Evolutionary conservation across 192 early-diverging fungal genomes (phyloP), one percentile per base, ranked within the genome.

Genomic region (Coemansia erecta): DNA sequence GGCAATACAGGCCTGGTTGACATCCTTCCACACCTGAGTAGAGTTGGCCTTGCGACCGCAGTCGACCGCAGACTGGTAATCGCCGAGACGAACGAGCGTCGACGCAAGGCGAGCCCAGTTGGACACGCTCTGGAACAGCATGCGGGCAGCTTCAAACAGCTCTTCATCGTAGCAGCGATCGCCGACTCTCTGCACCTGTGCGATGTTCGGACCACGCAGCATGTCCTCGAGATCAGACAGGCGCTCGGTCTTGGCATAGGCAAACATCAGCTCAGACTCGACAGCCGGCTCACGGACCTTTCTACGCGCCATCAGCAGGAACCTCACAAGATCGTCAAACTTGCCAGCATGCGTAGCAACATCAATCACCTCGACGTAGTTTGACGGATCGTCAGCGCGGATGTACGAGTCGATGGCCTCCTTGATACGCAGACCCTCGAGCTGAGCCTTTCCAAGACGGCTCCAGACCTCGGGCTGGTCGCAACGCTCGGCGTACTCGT

Each of bases 11-110:
- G 95, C 95, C 14, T 89, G 86, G 66, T 98, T 92, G 62, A 99
- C 95, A 72, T 99, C 94, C 86, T 96, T 98, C 97, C 97, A 99
- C 46, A 99, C 97, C 77, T 92, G 93, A 24, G 95, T 98, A 54
- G 89, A 89, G 81, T 95, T 96, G 64, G 97, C 97, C 78, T 99
- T 99, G 67, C 97, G 87, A 9, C 95, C 97, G 57, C 95, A 95
- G 70, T 99, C 97, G 28, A 99, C 97, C 10, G 97, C 95, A 39
- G 85, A 86, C 74, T 94, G 92, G 80, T 96, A 95, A 65, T 99
- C 97, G 54, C 89, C 86, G 53, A 99, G 78, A 59, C 95, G 86
- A 39, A 99, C 95, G 17, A 98, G 83, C 1, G 95, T 99, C n/a
- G 94, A 89, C 4, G 97, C 92, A 41, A 99, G 83, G 19, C 94